A percentile compares a stretch with the other conserved stretches of the same genome.
These are phyloP conservation scores for Myochromella boudieri DNA, from an alignment of 768 basidiomycete genomes.

Conservation along the genomic window DNA sequence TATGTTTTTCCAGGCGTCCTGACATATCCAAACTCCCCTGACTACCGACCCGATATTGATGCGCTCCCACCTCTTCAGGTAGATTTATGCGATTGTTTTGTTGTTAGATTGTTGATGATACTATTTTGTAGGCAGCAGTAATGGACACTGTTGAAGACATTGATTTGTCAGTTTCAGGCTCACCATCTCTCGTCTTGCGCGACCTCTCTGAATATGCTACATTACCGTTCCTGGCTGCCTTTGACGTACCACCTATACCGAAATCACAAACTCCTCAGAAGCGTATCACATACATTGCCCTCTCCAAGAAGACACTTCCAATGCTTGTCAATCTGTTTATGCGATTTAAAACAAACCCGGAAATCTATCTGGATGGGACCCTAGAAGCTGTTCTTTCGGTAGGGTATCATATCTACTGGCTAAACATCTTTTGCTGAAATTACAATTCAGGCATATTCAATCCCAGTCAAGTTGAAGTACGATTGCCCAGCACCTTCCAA, in stretches of 20 bases:
- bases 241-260: constrained; percentile 50
- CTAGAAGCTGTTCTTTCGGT: constrained; percentile 83
- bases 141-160: constrained; percentile 69
- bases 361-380: constrained; percentile 80
- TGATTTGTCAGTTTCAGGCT: constrained; percentile 59
- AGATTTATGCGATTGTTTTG: constrained; percentile 1
- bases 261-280: constrained; percentile 48
- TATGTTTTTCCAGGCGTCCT: constrained; percentile 54
- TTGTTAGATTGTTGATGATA: background rate
- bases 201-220: constrained; percentile 87
- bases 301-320: constrained; percentile 90
- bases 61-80: constrained; percentile 79
- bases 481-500: constrained; percentile 90
- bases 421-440: background rate
- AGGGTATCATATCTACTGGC: constrained; percentile 21
- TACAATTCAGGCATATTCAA: constrained; percentile 67
- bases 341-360: constrained; percentile 55
- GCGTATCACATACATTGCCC: constrained; percentile 83
- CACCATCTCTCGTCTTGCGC: constrained; percentile 72
- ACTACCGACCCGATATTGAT: constrained; percentile 90
- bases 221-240: constrained; percentile 83
- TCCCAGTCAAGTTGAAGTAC: constrained; percentile 93
- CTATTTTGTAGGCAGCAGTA: constrained; percentile 55
- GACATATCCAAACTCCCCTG: constrained; percentile 80
- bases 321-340: constrained; percentile 76